Percentiles rank a stretch among this genome's conserved stretches.
phyloP scores from a whole-genome alignment of 2,329 filamentous ascomycete species.

The Teratosphaeria nubilosa region DNA sequence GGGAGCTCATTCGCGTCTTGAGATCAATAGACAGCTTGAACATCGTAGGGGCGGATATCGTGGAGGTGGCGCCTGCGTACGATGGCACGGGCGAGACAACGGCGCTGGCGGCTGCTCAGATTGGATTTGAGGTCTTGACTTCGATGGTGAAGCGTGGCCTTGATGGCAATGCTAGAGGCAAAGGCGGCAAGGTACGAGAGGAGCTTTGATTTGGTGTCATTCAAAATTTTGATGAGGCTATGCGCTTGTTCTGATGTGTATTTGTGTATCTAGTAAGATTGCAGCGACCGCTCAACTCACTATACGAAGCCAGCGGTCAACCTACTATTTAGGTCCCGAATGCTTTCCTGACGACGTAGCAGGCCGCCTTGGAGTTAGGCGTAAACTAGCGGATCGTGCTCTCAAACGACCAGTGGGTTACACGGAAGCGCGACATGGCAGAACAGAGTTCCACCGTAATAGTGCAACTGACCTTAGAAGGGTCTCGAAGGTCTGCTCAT shows the following conservation, averaged over 20 bases:
- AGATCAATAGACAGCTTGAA: constrained; percentile 74
- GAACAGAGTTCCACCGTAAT: too few species aligned
- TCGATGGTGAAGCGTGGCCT: constrained; percentile 55
- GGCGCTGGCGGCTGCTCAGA: constrained; percentile 70
- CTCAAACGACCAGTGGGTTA: too few species aligned
- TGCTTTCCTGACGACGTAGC: too few species aligned
- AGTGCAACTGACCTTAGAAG: too few species aligned
- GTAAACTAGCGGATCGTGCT: too few species aligned
- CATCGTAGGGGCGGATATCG: constrained; percentile 78
- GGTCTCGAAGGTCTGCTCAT: too few species aligned
- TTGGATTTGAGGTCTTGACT: constrained; percentile 77
- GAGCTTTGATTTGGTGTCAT: constrained; percentile 14
- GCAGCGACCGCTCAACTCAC: background rate
- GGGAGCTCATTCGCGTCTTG: constrained; percentile 76
- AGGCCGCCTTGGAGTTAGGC: too few species aligned
- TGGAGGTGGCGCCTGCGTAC: constrained; percentile 80
- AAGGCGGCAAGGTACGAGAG: constrained; percentile 8
- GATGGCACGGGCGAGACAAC: constrained; percentile 73
- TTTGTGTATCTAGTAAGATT: background rate
- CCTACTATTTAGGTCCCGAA: too few species aligned
- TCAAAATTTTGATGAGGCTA: background rate
- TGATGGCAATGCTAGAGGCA: constrained; percentile 28
- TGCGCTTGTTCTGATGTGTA: background rate
- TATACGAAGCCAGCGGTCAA: too few species aligned
- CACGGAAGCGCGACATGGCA: too few species aligned